Conservation (phyloP, 176 grass and related monocot genomes). For the Bonia amplexicaulis region DNA sequence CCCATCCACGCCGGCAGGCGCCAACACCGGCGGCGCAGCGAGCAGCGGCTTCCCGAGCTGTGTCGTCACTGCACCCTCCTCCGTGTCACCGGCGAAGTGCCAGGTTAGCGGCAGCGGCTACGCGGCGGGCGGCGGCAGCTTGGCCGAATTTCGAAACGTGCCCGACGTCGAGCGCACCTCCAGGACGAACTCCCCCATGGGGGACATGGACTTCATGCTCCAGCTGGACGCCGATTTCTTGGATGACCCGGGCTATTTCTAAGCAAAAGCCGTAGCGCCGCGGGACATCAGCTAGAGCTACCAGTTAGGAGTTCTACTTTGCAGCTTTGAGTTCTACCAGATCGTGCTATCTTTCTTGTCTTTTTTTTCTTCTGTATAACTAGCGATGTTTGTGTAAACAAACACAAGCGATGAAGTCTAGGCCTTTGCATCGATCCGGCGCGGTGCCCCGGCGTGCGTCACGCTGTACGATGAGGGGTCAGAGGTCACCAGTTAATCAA, state of each 20-base stretch:
- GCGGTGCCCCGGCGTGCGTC: not conserved
- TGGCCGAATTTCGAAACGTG: slow-evolving; percentile 6
- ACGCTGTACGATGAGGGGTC: not conserved
- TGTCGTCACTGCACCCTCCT: not conserved
- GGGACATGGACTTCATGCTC: slow-evolving; percentile 55
- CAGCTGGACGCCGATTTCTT: slow-evolving; percentile 41
- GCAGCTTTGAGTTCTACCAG: not conserved
- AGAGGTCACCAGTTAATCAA: not conserved
- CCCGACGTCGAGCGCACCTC: slow-evolving; percentile 27
- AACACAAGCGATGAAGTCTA: not conserved
- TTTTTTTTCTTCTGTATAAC: not conserved
- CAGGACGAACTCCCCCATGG: slow-evolving; percentile 8
- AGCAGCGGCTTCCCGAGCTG: not conserved
- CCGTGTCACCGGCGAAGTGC: slow-evolving; percentile 14
- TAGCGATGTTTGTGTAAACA: not conserved
- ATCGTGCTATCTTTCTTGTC: not conserved
- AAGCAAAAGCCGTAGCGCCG: not conserved
- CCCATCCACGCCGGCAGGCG: not conserved
- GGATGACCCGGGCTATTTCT: slow-evolving; percentile 36
- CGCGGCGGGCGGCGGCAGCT: not conserved
- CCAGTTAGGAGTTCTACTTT: not conserved
- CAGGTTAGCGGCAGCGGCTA: slow-evolving; percentile 6
- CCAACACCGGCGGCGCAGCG: not conserved
- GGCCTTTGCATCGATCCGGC: not conserved
- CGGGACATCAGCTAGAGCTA: not conserved